Evolutionary conservation across 2,329 filamentous ascomycete species (phyloP), one percentile per base, ranked within the genome.

Genomic region (Rachicladosporium sp.): DNA sequence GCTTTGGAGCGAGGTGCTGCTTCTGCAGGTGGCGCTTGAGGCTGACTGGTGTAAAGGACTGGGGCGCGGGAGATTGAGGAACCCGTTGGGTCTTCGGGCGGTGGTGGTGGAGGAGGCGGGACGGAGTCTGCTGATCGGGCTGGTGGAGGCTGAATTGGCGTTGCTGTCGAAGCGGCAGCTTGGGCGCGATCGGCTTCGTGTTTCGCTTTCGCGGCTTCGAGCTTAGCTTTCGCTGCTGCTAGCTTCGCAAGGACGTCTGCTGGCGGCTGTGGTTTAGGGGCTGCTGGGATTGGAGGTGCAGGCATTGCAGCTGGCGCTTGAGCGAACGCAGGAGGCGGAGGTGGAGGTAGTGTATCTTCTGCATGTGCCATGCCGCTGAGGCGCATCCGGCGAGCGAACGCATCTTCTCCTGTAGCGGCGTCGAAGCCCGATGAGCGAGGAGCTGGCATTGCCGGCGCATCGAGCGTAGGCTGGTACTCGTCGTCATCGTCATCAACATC

Each of bases 1-100:
- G 79, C 76, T 41, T 67, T 74, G 32, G 79, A 80, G 30, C 75
- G 74, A 27, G 68, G 61, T 12, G 60, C 52, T 31, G 62, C 59
- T 43, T 62, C 61, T 8, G 46, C 31, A 10, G 39, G 35, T 11
- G 39, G 30, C 19, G 36, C 33, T 7, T 21, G 35, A 4, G 10
- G n/a, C 10, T 27, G 35, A 30, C 6, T 27, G 42, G 65, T 69
- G 59, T 93, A 93, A 47, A 79, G 80, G 8, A 93, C 75, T 1
- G 87, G 84, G 1, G 82, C 80, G 32, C 80, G 75, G 32, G 84
- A 83, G 56, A 93, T 89, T 6, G 76, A 79, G 73, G 67, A n/a
- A 59, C 55, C 34, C 66, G 59, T 31, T 65, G 51, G 4, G 13
- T 34, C 29, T 29, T 23, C 30, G 9, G 31, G 27, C 34, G 38